Evolutionary conservation across 768 basidiomycete genomes (phyloP).

Genomic region (Pholiota microspora): DNA sequence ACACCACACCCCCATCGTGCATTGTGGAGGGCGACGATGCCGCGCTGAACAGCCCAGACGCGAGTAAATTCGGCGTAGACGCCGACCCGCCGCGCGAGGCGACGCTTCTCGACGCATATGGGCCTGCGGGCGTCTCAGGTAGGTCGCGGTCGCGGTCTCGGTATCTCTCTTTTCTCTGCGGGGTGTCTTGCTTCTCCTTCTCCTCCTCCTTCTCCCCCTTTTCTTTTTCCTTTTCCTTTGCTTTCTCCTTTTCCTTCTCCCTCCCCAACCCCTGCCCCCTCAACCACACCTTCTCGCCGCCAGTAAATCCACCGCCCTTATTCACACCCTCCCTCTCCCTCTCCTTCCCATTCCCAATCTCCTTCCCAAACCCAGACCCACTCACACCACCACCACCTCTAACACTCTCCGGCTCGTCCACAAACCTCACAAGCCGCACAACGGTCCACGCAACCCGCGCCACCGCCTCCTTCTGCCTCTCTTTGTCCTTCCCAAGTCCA

Average conservation of each 20-base stretch:
- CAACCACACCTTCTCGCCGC: slow-evolving; percentile 11
- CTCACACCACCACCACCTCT: no score
- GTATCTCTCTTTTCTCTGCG: neutral
- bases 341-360: slow-evolving; percentile 24
- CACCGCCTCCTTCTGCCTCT: slow-evolving; percentile 37
- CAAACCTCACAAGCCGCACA: slow-evolving; percentile 60
- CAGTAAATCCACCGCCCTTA: slow-evolving; percentile 3
- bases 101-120: slow-evolving; percentile 5
- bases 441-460: slow-evolving; percentile 76
- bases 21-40: slow-evolving; percentile 17
- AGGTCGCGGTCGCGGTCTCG: slow-evolving; percentile 1
- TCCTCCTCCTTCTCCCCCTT: slow-evolving; percentile 13
- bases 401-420: slow-evolving; percentile 50
- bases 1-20: slow-evolving; percentile 16
- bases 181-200: neutral
- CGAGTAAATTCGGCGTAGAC: slow-evolving; percentile 60
- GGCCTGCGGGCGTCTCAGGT: neutral
- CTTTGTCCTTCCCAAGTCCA: slow-evolving; percentile 27
- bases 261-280: slow-evolving; percentile 4
- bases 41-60: slow-evolving; percentile 34
- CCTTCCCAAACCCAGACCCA: no score
- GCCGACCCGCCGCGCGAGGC: slow-evolving; percentile 43
- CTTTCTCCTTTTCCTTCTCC: slow-evolving; percentile 9
- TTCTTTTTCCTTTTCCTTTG: slow-evolving; percentile 13
- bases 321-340: slow-evolving; percentile 2